Evolutionary conservation across 352 stramenopile genomes (phyloP), one percentile per base, ranked within the genome.

Genomic region (Globisporangium okanoganense): DNA sequence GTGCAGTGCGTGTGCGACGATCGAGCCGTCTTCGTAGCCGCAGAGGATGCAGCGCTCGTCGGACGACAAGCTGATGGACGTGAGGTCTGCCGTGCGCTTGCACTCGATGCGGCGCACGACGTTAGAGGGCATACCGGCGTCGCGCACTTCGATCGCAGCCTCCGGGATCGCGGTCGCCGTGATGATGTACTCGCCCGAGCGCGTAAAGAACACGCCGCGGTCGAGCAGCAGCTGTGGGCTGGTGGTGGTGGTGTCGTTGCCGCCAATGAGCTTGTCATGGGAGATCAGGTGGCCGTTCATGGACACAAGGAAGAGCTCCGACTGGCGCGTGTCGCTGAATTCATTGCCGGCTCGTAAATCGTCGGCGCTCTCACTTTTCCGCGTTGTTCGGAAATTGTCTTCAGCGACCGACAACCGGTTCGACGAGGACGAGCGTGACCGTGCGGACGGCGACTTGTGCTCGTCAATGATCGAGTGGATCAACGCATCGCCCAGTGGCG

Each of bases 1-100:
- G 65, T 93, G 85, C 56, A 95, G 69, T 22, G 85, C 85, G 41
- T 93, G 93, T 16, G 83, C 82, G 16, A 93, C 81, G 29, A 95
- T 69, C 44, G 82, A 75, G 29, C 85, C 85, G 68, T 93, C 85
- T 29, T 80, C 80, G 63, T 92, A 93, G 29, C 85, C 85, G 33
- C 82, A 92, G 38, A 95, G 53, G 22, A 95, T 82, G 53, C 85
- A 93, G 18, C 85, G 79, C 47, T 95, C 85, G 47, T 95, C 85
- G 63, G 88, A 82, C 9, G 83, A 87, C 54, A 95, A 72, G 25
- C 78, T 83, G 52, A 95, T 69, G 49, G 76, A 85, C 31, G 82
- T 92, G 8, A 95, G 54, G 20, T 87, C 75, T 7, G 79, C 66
- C 4, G 65, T 51, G 2, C 83, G 79, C 60, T 90, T 93, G 67